Percentiles rank a stretch among this genome's conserved stretches.
These are phyloP conservation scores for Hygrocybe punicea DNA, from an alignment of 768 basidiomycete genomes.

Conservation along the genomic window DNA sequence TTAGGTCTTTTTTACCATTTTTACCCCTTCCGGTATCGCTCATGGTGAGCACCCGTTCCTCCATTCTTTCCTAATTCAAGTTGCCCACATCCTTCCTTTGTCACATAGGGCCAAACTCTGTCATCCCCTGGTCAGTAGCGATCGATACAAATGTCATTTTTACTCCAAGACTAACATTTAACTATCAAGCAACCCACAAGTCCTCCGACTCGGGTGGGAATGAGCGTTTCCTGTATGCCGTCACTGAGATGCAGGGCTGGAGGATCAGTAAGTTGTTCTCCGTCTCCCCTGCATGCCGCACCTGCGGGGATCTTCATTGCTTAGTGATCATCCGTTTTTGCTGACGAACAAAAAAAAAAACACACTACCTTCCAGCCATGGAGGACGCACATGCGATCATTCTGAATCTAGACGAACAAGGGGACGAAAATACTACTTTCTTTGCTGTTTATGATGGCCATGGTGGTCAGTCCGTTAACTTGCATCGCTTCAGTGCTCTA, in stretches of 20 bases:
- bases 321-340: not conserved
- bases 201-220: slow-evolving; percentile 69
- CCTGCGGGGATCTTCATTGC: not conserved
- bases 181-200: slow-evolving; percentile 70
- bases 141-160: slow-evolving; percentile 2
- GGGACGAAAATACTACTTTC: slow-evolving; percentile 61
- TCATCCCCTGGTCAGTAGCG: slow-evolving; percentile 66
- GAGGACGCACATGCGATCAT: slow-evolving; percentile 89
- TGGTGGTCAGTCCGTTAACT: slow-evolving; percentile 61
- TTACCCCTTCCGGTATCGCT: not conserved
- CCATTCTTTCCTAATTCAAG: not conserved
- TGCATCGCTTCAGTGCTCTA: not conserved
- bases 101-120: slow-evolving; percentile 76
- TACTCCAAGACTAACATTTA: slow-evolving; percentile 9
- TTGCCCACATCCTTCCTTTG: not conserved
- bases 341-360: not conserved
- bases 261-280: slow-evolving; percentile 74
- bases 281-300: not conserved
- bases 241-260: slow-evolving; percentile 99
- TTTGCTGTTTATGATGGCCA: slow-evolving; percentile 99
- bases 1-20: no score
- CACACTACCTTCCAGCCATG: slow-evolving; percentile 65
- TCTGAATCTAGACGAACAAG: slow-evolving; percentile 60
- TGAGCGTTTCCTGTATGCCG: slow-evolving; percentile 65
- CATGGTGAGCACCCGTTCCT: slow-evolving; percentile 33